Percentiles rank a stretch among this genome's conserved stretches.
Evolutionary conservation across 768 basidiomycete species (phyloP).

Genomic region (Phanerodontia chrysosporium): DNA sequence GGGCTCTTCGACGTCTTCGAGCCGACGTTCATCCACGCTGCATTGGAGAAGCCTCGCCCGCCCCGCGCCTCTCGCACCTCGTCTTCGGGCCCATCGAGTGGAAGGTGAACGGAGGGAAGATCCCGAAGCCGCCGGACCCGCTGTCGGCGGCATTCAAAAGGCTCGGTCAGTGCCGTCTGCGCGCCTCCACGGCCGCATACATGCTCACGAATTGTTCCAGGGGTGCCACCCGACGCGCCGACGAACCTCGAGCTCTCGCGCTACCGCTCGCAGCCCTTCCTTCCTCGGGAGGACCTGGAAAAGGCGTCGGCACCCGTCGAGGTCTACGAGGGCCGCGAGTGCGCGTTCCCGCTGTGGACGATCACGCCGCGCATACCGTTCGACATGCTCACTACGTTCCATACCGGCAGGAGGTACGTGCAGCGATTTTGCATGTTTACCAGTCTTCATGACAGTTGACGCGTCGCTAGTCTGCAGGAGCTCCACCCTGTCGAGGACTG

Average conservation of each 20-base stretch:
- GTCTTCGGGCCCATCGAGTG: constrained; percentile 1
- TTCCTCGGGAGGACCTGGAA: background rate
- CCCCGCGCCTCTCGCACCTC: background rate
- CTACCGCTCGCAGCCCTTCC: background rate
- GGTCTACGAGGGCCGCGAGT: background rate
- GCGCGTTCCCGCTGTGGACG: background rate
- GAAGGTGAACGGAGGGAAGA: background rate
- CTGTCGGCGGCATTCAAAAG: background rate
- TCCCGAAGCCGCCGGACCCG: background rate
- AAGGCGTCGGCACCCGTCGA: background rate
- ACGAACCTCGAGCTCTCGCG: background rate
- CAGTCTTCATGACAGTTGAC: too few relatives aligned
- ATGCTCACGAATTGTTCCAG: background rate
- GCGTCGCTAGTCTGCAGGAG: background rate
- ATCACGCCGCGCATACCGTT: background rate
- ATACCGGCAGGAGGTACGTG: background rate
- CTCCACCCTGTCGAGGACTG: background rate
- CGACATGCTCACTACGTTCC: background rate
- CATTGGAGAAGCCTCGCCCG: background rate
- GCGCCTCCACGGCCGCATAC: background rate
- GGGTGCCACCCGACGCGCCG: background rate
- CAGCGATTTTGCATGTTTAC: too few relatives aligned
- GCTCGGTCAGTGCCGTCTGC: background rate
- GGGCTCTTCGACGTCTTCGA: constrained; percentile 12
- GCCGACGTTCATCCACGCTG: constrained; percentile 3